Conservation (phyloP, 768 basidiomycete genomes). For the Calocybe gangraenosa region DNA sequence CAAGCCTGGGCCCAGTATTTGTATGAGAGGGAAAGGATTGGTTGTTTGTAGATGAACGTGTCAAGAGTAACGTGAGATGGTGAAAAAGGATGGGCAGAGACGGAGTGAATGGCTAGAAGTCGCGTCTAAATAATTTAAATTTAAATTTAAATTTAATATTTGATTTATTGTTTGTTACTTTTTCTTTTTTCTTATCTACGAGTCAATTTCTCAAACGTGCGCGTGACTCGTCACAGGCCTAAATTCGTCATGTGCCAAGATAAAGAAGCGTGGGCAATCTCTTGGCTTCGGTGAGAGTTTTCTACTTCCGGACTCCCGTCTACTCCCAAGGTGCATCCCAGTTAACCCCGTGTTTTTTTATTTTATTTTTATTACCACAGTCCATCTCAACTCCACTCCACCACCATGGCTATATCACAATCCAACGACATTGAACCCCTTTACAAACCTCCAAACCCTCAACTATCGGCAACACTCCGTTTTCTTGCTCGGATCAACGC, state of each 20-base stretch:
- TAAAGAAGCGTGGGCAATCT: constrained; percentile 6
- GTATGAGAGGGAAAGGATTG: constrained; percentile 8
- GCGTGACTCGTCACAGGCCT: constrained; percentile 15
- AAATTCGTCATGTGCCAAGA: neutral
- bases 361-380: constrained; percentile 7
- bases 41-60: constrained; percentile 5
- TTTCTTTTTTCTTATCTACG: constrained; percentile 12
- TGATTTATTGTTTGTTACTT: too few relatives aligned
- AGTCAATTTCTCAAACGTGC: constrained; percentile 21
- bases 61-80: constrained; percentile 28
- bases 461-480: constrained; percentile 40
- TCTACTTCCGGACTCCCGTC: neutral
- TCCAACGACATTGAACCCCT: constrained; percentile 29
- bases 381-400: constrained; percentile 1
- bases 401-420: constrained; percentile 10
- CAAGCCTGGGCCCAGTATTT: too few relatives aligned
- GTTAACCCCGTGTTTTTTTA: neutral
- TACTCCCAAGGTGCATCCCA: constrained; percentile 6
- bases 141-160: too few relatives aligned
- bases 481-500: constrained; percentile 51
- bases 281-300: constrained; percentile 4
- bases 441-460: constrained; percentile 38
- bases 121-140: constrained; percentile 7
- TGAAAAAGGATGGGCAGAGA: constrained; percentile 8
- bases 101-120: constrained; percentile 1